These are phyloP conservation scores for Inonotus hispidus DNA, from an alignment of 1,284 basidiomycete species.

Conservation along the genomic window DNA sequence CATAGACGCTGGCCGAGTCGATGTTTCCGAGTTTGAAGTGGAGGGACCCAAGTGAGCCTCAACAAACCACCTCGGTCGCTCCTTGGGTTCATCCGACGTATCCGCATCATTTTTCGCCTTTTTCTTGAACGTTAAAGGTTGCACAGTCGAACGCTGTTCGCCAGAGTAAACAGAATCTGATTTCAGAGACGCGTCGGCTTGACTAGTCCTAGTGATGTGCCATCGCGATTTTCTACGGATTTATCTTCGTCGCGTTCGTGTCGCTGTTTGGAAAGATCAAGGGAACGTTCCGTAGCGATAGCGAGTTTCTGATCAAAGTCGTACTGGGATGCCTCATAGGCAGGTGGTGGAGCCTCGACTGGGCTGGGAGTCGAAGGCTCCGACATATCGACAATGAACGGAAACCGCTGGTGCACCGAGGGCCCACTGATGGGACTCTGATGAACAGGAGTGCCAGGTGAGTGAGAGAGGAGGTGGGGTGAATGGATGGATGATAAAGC, in stretches of 20 bases:
- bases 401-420: neutral
- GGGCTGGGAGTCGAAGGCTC: constrained; percentile 1
- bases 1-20: constrained; percentile 17
- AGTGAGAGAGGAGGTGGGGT: neutral
- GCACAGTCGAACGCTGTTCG: constrained; percentile 18
- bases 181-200: constrained; percentile 24
- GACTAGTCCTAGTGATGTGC: constrained; percentile 40
- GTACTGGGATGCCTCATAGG: constrained; percentile 47
- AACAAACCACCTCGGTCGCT: constrained; percentile 31
- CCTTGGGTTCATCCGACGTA: constrained; percentile 22
- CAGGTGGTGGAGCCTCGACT: constrained; percentile 34
- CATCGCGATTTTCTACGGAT: constrained; percentile 41
- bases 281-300: constrained; percentile 37
- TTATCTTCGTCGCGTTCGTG: neutral
- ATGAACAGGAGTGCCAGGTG: neutral
- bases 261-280: constrained; percentile 15
- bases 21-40: constrained; percentile 2
- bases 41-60: constrained; percentile 24
- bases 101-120: constrained; percentile 19
- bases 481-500: constrained; percentile 5
- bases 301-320: constrained; percentile 53
- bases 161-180: constrained; percentile 7
- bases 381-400: neutral
- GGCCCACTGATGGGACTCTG: neutral
- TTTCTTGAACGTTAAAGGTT: constrained; percentile 28